These are phyloP conservation scores for Plenodomus tracheiphilus DNA, from an alignment of 2,329 filamentous ascomycete genomes.

Conservation along the genomic window DNA sequence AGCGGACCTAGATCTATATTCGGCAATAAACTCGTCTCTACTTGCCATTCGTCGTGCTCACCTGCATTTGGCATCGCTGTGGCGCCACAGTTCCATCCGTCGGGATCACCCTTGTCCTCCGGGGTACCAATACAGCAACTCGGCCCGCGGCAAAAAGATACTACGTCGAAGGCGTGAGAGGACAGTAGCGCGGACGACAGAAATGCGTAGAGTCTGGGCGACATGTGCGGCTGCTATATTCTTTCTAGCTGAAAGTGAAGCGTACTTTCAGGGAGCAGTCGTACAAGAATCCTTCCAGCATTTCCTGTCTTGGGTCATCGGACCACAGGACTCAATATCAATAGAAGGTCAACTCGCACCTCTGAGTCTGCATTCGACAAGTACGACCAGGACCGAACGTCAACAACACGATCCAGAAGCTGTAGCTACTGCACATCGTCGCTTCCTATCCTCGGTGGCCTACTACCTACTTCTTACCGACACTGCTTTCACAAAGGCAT, in stretches of 20 bases:
- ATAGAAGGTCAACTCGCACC: slow-evolving; percentile 7
- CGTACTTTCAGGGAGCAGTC: slow-evolving; percentile 88
- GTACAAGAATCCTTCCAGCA: slow-evolving; percentile 79
- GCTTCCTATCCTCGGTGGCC: slow-evolving; percentile 71
- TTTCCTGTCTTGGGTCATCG: slow-evolving; percentile 73
- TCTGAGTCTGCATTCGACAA: slow-evolving; percentile 5
- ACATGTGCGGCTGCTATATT: slow-evolving; percentile 86
- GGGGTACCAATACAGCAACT: slow-evolving; percentile 65
- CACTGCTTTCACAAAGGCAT: slow-evolving; percentile 62
- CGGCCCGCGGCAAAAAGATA: slow-evolving; percentile 61
- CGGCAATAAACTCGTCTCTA: slow-evolving; percentile 84
- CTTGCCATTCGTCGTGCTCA: slow-evolving; percentile 84
- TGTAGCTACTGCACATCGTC: slow-evolving; percentile 75
- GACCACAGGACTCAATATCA: slow-evolving; percentile 10
- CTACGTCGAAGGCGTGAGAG: slow-evolving; percentile 66
- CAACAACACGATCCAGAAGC: slow-evolving; percentile 78
- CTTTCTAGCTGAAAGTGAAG: slow-evolving; percentile 83
- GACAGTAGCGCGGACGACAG: slow-evolving; percentile 63
- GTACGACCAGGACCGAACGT: slow-evolving; percentile 4
- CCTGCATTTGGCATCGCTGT: slow-evolving; percentile 79
- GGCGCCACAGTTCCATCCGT: slow-evolving; percentile 80
- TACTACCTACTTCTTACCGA: slow-evolving; percentile 70
- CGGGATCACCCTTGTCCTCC: slow-evolving; percentile 75
- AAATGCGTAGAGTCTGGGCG: slow-evolving; percentile 85
- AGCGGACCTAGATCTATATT: slow-evolving; percentile 77